Evolutionary conservation across 306 rosid genomes (phyloP).

Genomic region (Lotus japonicus): DNA sequence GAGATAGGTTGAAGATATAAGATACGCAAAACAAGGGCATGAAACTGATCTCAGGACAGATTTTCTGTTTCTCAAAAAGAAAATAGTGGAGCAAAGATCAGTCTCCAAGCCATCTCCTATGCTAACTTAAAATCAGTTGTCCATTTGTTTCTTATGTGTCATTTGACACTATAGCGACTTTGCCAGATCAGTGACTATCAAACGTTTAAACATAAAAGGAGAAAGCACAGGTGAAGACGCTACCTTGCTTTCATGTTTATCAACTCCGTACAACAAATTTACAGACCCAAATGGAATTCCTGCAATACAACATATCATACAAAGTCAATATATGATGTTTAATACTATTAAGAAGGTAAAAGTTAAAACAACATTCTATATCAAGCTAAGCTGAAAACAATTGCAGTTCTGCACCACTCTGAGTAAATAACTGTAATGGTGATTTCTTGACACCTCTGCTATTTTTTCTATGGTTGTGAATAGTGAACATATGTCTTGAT

Average conservation of each 20-base stretch:
- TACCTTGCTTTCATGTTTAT: conserved; percentile 96
- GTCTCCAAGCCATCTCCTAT: not conserved
- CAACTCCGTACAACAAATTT: conserved; percentile 90
- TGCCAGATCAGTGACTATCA: not conserved
- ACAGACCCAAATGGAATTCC: conserved; percentile 99
- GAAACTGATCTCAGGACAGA: not conserved
- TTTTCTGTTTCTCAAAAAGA: not conserved
- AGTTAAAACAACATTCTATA: conserved; percentile 10
- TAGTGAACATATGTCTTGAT: not conserved
- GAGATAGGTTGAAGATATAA: conserved; percentile 1
- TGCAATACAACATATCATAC: conserved; percentile 31
- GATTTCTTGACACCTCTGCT: not conserved
- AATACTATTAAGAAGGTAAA: conserved; percentile 1
- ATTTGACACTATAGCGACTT: conserved; percentile 6
- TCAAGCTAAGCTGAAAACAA: conserved; percentile 15
- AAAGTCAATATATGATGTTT: conserved; percentile 1
- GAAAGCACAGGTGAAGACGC: conserved; percentile 29
- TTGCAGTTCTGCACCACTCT: not conserved
- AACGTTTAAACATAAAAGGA: conserved; percentile 25
- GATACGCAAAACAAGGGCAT: not conserved
- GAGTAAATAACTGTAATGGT: not conserved
- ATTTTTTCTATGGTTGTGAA: not conserved
- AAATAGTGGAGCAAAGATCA: conserved; percentile 5
- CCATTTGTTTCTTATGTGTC: not conserved
- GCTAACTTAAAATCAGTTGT: not conserved